Conservation (phyloP, 1,284 basidiomycete genomes). For the Apiotrichum gracile region DNA sequence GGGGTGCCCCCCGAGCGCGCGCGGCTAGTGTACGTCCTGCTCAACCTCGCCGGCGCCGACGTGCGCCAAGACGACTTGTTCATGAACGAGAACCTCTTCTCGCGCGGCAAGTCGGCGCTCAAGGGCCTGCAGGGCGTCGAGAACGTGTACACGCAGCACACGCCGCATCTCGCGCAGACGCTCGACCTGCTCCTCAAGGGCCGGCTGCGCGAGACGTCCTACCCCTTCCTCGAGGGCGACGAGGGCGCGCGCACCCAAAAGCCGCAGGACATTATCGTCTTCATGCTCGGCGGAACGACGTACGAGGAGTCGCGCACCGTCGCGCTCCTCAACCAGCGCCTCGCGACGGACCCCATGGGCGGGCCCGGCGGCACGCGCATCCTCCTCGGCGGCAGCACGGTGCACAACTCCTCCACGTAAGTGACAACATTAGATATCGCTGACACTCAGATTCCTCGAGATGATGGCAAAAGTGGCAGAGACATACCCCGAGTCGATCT, state of each 20-base stretch:
- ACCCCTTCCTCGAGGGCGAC: conserved; percentile 76
- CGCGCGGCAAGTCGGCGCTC: conserved; percentile 86
- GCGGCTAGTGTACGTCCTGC: conserved; percentile 80
- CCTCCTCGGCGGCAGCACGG: conserved; percentile 81
- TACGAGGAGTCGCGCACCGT: conserved; percentile 86
- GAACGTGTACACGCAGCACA: conserved; percentile 98
- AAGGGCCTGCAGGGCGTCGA: conserved; percentile 99
- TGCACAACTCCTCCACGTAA: conserved; percentile 86
- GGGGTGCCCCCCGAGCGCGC: conserved; percentile 79
- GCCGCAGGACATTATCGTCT: conserved; percentile 89
- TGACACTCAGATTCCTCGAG: conserved; percentile 39
- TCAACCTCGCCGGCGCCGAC: conserved; percentile 92
- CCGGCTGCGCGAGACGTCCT: conserved; percentile 74
- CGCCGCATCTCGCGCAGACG: conserved; percentile 86
- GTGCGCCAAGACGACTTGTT: conserved; percentile 97
- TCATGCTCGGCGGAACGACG: conserved; percentile 89
- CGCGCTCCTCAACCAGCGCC: conserved; percentile 76
- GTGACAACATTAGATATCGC: conserved; percentile 16
- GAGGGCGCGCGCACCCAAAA: conserved; percentile 47
- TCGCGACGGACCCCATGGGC: conserved; percentile 46
- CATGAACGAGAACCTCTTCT: conserved; percentile 90
- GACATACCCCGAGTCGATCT: conserved; percentile 42
- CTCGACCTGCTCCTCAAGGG: conserved; percentile 85
- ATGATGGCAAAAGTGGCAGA: conserved; percentile 45
- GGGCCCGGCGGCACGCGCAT: conserved; percentile 57